These are phyloP conservation scores for Athelia sp. DNA, from an alignment of 1,284 basidiomycete genomes.

Conservation along the genomic window DNA sequence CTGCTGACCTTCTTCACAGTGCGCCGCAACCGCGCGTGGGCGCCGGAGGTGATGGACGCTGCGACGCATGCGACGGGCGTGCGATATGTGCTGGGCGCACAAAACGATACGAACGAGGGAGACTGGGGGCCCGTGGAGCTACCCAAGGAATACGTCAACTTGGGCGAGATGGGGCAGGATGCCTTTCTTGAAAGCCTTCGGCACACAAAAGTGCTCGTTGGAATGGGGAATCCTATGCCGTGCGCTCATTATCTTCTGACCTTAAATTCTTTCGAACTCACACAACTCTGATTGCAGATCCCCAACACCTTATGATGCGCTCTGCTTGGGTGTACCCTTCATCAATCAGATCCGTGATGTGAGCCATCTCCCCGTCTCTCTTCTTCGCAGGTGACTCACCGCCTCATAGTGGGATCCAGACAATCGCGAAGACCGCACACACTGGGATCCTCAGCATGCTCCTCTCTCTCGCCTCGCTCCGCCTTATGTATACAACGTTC, in stretches of 20 bases:
- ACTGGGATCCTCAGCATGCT: slow-evolving; percentile 30
- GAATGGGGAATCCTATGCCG: slow-evolving; percentile 15
- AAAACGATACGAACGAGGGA: slow-evolving; percentile 1
- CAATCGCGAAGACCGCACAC: slow-evolving; percentile 22
- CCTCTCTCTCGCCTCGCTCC: slow-evolving; percentile 20
- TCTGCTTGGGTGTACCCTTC: slow-evolving; percentile 37
- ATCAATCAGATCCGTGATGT: slow-evolving; percentile 25
- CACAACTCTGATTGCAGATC: slow-evolving; percentile 13
- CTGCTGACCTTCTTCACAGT: slow-evolving; percentile 19
- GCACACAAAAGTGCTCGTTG: slow-evolving; percentile 11
- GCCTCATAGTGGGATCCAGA: slow-evolving; percentile 17
- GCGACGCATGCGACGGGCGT: slow-evolving; percentile 6
- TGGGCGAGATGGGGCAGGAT: slow-evolving; percentile 9
- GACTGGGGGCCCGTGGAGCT: slow-evolving; percentile 3
- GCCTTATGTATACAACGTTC: slow-evolving; percentile 34
- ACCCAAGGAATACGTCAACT: slow-evolving; percentile 8
- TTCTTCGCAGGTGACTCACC: not conserved
- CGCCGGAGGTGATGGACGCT: slow-evolving; percentile 6
- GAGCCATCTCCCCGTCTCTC: slow-evolving; percentile 3
- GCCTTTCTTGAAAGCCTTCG: slow-evolving; percentile 10
- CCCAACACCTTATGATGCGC: slow-evolving; percentile 32
- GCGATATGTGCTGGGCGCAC: slow-evolving; percentile 7
- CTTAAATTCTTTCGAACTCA: not conserved
- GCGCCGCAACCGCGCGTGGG: slow-evolving; percentile 9
- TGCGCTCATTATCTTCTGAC: slow-evolving; percentile 11